Evolutionary conservation across 2,329 filamentous ascomycete genomes (phyloP).

Genomic region (Aspergillus sojae): DNA sequence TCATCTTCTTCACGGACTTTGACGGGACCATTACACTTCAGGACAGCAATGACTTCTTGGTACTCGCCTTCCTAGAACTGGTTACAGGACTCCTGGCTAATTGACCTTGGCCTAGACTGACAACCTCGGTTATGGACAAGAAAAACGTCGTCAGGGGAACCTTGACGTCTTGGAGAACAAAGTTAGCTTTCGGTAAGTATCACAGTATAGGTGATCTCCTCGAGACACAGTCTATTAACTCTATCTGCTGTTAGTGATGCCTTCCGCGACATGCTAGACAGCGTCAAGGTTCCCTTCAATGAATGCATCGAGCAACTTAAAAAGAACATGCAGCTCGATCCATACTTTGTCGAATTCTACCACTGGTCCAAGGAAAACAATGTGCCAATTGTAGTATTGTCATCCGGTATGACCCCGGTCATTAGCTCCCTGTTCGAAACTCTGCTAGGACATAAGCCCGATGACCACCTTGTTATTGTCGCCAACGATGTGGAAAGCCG

Average conservation of each 20-base stretch:
- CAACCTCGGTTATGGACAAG: constrained; percentile 80
- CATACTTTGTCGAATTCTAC: constrained; percentile 85
- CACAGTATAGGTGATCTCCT: not conserved
- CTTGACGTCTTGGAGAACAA: constrained; percentile 72
- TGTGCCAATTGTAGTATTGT: constrained; percentile 88
- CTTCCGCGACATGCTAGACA: constrained; percentile 92
- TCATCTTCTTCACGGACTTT: constrained; percentile 99
- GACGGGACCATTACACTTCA: constrained; percentile 89
- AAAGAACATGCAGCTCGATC: constrained; percentile 84
- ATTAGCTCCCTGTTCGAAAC: constrained; percentile 81
- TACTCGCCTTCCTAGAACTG: constrained; percentile 29
- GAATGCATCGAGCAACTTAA: constrained; percentile 79
- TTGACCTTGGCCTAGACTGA: constrained; percentile 70
- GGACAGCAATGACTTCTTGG: constrained; percentile 70
- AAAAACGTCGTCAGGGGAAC: constrained; percentile 72
- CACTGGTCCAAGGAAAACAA: constrained; percentile 78
- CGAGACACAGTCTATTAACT: constrained; percentile 9
- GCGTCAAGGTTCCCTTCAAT: constrained; percentile 75
- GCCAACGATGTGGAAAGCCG: constrained; percentile 75
- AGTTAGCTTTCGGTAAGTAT: constrained; percentile 67
- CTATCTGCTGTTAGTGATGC: constrained; percentile 58
- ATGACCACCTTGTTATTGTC: constrained; percentile 77
- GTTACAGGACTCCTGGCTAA: constrained; percentile 30
- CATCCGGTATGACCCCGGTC: constrained; percentile 88
- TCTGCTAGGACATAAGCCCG: constrained; percentile 75